Conservation (phyloP, 2,329 filamentous ascomycete genomes). For the Thelonectria discophora region DNA sequence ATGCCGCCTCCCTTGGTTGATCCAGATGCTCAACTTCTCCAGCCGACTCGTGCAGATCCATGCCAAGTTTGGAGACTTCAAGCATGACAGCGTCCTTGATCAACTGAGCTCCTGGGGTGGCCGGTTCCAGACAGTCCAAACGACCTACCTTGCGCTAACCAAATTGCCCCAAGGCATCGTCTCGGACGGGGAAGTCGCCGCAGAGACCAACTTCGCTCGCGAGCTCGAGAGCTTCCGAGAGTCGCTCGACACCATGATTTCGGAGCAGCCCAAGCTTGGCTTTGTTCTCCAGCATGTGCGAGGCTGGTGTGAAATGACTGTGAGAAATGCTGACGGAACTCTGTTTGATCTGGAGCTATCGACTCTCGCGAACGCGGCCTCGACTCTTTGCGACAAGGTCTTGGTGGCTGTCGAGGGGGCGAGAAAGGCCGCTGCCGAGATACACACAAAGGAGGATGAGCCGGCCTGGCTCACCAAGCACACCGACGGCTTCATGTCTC, state of each 20-base stretch:
- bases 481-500: slow-evolving; percentile 60
- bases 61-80: slow-evolving; percentile 66
- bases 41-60: slow-evolving; percentile 72
- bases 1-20: slow-evolving; percentile 65
- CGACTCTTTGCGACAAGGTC: slow-evolving; percentile 75
- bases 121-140: slow-evolving; percentile 55
- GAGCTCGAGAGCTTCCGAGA: slow-evolving; percentile 50
- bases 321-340: slow-evolving; percentile 24
- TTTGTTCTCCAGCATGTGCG: slow-evolving; percentile 74
- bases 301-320: slow-evolving; percentile 65
- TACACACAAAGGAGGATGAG: slow-evolving; percentile 48
- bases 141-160: slow-evolving; percentile 53
- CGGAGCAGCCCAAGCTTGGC: slow-evolving; percentile 62
- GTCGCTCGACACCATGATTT: slow-evolving; percentile 53
- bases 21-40: slow-evolving; percentile 71
- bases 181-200: slow-evolving; percentile 47
- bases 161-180: slow-evolving; percentile 62
- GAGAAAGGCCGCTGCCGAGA: slow-evolving; percentile 61
- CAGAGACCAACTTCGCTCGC: slow-evolving; percentile 48
- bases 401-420: slow-evolving; percentile 83
- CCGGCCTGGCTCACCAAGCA: slow-evolving; percentile 51
- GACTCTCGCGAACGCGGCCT: slow-evolving; percentile 65
- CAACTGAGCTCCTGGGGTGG: slow-evolving; percentile 61
- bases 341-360: slow-evolving; percentile 42
- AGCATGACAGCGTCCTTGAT: slow-evolving; percentile 56